These are phyloP conservation scores for Naganishia kalamii DNA, from an alignment of 768 basidiomycete genomes.

Conservation along the genomic window DNA sequence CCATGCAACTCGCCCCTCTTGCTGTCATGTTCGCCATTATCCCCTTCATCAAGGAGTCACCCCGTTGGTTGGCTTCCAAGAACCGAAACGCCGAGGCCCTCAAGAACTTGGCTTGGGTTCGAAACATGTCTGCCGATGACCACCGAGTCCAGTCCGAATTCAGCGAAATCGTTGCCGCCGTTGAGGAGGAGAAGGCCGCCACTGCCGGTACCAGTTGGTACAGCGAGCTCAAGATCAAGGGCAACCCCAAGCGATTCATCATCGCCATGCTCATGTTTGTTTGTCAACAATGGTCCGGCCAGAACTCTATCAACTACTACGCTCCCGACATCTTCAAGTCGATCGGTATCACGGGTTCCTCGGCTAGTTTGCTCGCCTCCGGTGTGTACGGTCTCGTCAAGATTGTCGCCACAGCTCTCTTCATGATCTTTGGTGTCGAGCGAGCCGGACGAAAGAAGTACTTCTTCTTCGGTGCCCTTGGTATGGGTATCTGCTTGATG, in stretches of 20 bases:
- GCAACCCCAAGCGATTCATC: constrained; percentile 74
- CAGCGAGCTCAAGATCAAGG: constrained; percentile 72
- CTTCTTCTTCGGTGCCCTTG: constrained; percentile 60
- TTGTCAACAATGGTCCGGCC: constrained; percentile 70
- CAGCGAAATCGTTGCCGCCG: constrained; percentile 70
- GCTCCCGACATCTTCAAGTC: constrained; percentile 46
- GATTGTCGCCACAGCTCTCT: constrained; percentile 46
- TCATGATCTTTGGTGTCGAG: constrained; percentile 47
- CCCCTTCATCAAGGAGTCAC: constrained; percentile 39
- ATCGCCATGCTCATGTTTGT: constrained; percentile 62
- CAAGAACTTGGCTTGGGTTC: constrained; percentile 51
- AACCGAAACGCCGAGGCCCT: constrained; percentile 48
- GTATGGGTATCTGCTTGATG: constrained; percentile 75
- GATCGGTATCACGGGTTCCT: constrained; percentile 45
- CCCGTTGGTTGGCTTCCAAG: constrained; percentile 47
- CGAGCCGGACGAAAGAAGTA: constrained; percentile 50
- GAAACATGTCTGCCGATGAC: constrained; percentile 44
- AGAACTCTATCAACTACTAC: constrained; percentile 56
- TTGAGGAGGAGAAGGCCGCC: constrained; percentile 64
- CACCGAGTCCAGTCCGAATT: constrained; percentile 45
- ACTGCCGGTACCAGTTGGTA: constrained; percentile 60
- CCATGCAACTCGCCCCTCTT: constrained; percentile 46
- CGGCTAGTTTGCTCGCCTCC: constrained; percentile 44
- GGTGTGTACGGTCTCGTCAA: constrained; percentile 49
- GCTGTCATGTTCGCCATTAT: constrained; percentile 45